Conservation (phyloP, 192 early-diverging fungal genomes). For the Coemansia sp. region DNA sequence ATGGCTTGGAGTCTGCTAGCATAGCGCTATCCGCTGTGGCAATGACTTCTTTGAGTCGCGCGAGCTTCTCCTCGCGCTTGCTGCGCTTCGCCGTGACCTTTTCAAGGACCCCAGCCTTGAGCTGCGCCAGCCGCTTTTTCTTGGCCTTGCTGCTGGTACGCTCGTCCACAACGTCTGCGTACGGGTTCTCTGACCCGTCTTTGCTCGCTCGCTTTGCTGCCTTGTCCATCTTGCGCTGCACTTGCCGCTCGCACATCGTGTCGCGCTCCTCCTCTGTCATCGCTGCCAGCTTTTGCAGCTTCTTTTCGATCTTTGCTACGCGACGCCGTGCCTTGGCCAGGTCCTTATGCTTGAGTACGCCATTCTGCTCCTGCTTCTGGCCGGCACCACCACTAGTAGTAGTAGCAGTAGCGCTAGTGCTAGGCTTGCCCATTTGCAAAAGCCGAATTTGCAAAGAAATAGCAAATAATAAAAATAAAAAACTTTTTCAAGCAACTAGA, state of each 20-base stretch:
- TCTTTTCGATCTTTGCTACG: slow-evolving; percentile 5
- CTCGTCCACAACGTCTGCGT: not conserved
- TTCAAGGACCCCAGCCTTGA: not conserved
- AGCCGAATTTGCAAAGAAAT: not conserved
- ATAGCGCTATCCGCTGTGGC: not conserved
- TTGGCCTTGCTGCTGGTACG: not conserved
- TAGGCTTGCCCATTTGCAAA: slow-evolving; percentile 6
- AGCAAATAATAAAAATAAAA: not conserved
- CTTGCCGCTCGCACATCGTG: not conserved
- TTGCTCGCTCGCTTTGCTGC: not conserved
- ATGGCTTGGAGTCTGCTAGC: not conserved
- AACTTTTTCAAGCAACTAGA: too few relatives aligned
- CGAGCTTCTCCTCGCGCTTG: slow-evolving; percentile 2
- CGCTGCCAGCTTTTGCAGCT: slow-evolving; percentile 1
- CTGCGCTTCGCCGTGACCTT: not conserved
- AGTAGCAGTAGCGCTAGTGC: too few relatives aligned
- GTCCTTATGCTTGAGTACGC: slow-evolving; percentile 5
- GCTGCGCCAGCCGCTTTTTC: not conserved
- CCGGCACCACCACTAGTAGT: not conserved
- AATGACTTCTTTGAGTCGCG: not conserved
- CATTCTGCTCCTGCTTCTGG: not conserved
- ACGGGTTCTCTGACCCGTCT: slow-evolving; percentile 5
- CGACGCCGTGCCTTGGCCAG: not conserved
- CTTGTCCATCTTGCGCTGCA: slow-evolving; percentile 12
- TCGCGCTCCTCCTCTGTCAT: slow-evolving; percentile 5